Evolutionary conservation across 805 yeast species (phyloP), one percentile per base, ranked within the genome.

Genomic region (Allodekkera sacchari): DNA sequence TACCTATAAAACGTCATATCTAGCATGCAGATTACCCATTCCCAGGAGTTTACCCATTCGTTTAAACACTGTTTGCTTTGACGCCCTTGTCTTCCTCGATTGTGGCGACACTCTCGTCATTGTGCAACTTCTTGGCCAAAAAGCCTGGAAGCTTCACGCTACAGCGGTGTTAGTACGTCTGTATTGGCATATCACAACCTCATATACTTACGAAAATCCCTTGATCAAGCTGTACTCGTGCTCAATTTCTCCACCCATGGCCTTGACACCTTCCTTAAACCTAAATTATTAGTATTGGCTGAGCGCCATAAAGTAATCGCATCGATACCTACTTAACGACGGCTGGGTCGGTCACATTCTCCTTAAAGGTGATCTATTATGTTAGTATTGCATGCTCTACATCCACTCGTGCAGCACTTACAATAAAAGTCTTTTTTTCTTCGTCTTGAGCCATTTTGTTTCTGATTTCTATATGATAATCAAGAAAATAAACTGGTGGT

Each of bases 11-110:
- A n/a, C n/a, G n/a, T n/a, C n/a, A n/a, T n/a, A n/a, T n/a, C n/a
- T n/a, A n/a, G n/a, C n/a, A n/a, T n/a, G n/a, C n/a, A n/a, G n/a
- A n/a, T n/a, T n/a, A n/a, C n/a, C n/a, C n/a, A n/a, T n/a, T n/a
- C n/a, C n/a, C n/a, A n/a, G n/a, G n/a, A n/a, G n/a, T n/a, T n/a
- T n/a, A n/a, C n/a, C n/a, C n/a, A n/a, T 13, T 30, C 5, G 6
- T 13, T 22, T 25, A 30, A 25, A 36, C 40, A 22, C 35, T 32
- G 27, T 32, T 61, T 41, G 65, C 70, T 43, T 65, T 63, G 25
- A 79, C 84, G 47, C 73, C 81, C 48, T 68, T 59, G 51, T 80
- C 88, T 50, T 74, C 84, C 53, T 80, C 88, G 41, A 78, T 61
- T 25, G 65, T 56, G 29, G 71, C 68, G 42, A 80, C 77, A 30